phyloP scores from a whole-genome alignment of 2,329 filamentous ascomycete genomes.

The Coniochaeta ligniaria region DNA sequence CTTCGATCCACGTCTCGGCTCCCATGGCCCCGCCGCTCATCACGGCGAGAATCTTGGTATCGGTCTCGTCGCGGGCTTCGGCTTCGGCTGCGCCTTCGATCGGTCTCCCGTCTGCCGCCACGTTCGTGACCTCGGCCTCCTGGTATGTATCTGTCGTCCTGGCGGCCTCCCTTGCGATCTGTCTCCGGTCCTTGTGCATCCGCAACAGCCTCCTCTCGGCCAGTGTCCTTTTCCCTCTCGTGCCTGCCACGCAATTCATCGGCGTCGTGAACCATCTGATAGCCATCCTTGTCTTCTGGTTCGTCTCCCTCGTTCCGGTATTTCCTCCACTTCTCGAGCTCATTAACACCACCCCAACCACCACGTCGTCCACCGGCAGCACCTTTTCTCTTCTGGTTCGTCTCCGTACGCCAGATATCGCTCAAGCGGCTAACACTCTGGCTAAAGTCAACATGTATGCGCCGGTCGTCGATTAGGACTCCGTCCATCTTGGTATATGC shows the following conservation, averaged over 20 bases:
- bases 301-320: constrained; percentile 59
- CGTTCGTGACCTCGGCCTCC: neutral
- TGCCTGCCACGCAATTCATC: constrained; percentile 54
- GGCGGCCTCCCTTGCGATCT: constrained; percentile 1
- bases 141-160: neutral
- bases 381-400: constrained; percentile 67
- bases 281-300: constrained; percentile 38
- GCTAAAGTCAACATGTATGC: constrained; percentile 97
- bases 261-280: constrained; percentile 77
- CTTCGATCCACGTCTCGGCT: constrained; percentile 18
- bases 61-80: constrained; percentile 18
- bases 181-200: neutral
- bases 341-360: constrained; percentile 85
- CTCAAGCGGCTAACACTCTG: constrained; percentile 87
- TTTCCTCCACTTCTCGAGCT: constrained; percentile 83
- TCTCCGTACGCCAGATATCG: constrained; percentile 79
- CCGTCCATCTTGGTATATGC: constrained; percentile 99
- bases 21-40: constrained; percentile 24
- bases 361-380: constrained; percentile 46
- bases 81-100: constrained; percentile 37
- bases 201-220: neutral
- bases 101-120: constrained; percentile 6
- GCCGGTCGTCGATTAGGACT: constrained; percentile 91
- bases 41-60: constrained; percentile 15
- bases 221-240: constrained; percentile 27